These are phyloP conservation scores for Xylaria longipes DNA, from an alignment of 495 filamentous ascomycete genomes.

Conservation along the genomic window DNA sequence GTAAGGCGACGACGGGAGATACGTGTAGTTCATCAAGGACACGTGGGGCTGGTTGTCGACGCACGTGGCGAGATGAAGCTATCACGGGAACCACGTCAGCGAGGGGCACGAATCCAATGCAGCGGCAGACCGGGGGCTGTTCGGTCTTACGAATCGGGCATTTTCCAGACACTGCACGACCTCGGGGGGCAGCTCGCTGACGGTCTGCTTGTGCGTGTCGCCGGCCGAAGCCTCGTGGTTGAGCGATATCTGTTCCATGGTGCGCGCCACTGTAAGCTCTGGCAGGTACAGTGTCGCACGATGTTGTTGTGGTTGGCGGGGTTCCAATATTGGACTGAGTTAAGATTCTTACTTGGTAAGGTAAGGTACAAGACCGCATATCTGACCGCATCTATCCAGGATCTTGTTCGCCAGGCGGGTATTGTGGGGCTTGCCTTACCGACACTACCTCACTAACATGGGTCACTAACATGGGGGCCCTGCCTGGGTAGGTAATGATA, in stretches of 20 bases:
- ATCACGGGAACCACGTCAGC: constrained; percentile 25
- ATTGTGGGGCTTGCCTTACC: not conserved
- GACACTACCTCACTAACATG: no score
- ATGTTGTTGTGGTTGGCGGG: constrained; percentile 1
- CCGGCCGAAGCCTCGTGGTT: constrained; percentile 78
- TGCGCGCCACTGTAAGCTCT: not conserved
- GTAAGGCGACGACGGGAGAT: constrained; percentile 84
- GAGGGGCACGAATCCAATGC: constrained; percentile 6
- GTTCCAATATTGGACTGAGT: not conserved
- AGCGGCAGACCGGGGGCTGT: not conserved
- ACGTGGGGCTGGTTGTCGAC: constrained; percentile 85
- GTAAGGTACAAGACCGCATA: no score
- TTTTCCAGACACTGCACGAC: constrained; percentile 92
- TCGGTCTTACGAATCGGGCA: constrained; percentile 79
- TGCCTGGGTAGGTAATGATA: no score
- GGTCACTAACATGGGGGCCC: no score
- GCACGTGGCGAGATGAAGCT: constrained; percentile 96
- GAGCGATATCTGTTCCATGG: constrained; percentile 63
- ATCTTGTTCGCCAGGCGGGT: no score
- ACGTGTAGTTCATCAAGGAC: constrained; percentile 99
- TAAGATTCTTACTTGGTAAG: not conserved
- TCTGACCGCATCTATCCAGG: no score
- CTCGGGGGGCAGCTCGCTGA: constrained; percentile 74
- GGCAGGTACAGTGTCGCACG: not conserved
- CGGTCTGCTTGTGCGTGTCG: constrained; percentile 71